Base-by-base conservation (phyloP, 2,329 filamentous ascomycete species). In the Aspergillus udagawae region DNA sequence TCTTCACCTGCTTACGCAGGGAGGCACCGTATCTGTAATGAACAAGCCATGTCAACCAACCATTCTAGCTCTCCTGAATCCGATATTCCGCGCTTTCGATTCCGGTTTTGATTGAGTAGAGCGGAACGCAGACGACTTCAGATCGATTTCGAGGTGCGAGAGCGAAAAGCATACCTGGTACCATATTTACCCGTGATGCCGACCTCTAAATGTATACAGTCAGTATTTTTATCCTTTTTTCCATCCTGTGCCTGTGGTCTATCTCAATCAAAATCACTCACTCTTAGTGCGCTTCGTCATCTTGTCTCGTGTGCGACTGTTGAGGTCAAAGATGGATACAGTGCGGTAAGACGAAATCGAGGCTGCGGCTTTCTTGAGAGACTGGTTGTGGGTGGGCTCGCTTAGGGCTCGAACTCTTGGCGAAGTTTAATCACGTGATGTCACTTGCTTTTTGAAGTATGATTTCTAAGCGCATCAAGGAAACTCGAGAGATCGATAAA, bases 121-220 rank as follows among this genome's bases (percentile, higher is more conserved):
- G 32, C 51, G 44, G 55, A 56, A 53, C 53, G 54, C 44, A 44
- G 53, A 59, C 55, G 54, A 60, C 32, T 59, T 64, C 50, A 52
- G 56, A 51, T 47, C 55, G 61, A 51, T 47, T 60, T 62, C 58
- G 60, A 54, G 50, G 54, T 58, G 57, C 52, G 27, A 63, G 63
- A 67, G 64, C 58, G 68, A 65, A 65, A 66, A 73, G 75, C 88
- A 81, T 89, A 95, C 88, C 92, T 91, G 78, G 89, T 92, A 86
- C 92, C 92, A 83, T 96, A 97, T 88, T 96, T 95, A 83, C 92
- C 91, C 84, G 93, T 97, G 80, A 97, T 92, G 80, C 91, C 91
- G 87, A 96, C 92, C 90, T 96, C 80, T 82, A 69, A 55, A 61
- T 55, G 58, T 55, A 64, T 50, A 27, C 54, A 51, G 41, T 56